A percentile compares a stretch with the other conserved stretches of the same genome.
phyloP scores from a whole-genome alignment of 768 basidiomycete species.

The Auricularia sp. region DNA sequence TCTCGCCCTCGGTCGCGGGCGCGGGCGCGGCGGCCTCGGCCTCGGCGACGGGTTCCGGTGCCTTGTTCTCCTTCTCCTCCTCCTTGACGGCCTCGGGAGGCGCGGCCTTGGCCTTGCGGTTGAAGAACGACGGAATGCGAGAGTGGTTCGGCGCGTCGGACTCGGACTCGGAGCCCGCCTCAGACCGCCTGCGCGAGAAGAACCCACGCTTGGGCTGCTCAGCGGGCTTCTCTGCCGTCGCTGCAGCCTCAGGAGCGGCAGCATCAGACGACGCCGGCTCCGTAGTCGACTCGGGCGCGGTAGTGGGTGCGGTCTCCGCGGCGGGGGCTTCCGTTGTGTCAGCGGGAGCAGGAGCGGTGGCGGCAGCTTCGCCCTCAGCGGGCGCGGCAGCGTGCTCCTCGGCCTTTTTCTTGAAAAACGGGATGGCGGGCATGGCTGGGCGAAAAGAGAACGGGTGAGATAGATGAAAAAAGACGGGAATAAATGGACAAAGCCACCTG shows the following conservation, averaged over 20 bases:
- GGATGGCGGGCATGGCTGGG: neutral
- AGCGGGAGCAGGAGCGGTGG: neutral
- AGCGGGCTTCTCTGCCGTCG: neutral
- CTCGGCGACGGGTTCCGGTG: neutral
- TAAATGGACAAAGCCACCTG: neutral
- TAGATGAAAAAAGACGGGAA: neutral
- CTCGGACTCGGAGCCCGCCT: neutral
- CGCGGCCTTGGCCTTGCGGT: neutral
- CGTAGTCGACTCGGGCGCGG: neutral
- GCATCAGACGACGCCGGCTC: neutral
- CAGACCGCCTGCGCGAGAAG: neutral
- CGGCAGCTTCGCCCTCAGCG: neutral
- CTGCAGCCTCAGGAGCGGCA: neutral
- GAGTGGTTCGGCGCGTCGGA: neutral
- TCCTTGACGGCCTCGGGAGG: neutral
- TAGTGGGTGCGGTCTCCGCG: neutral
- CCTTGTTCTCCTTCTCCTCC: constrained; percentile 2
- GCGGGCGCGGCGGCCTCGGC: neutral
- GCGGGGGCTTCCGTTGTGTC: neutral
- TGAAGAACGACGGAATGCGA: neutral
- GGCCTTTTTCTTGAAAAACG: neutral
- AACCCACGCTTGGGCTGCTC: neutral
- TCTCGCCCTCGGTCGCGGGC: neutral
- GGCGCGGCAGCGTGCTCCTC: neutral
- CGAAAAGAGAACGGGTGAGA: constrained; percentile 3